Base-by-base conservation (phyloP, 768 basidiomycete species). In the Boletellus emodensis region DNA sequence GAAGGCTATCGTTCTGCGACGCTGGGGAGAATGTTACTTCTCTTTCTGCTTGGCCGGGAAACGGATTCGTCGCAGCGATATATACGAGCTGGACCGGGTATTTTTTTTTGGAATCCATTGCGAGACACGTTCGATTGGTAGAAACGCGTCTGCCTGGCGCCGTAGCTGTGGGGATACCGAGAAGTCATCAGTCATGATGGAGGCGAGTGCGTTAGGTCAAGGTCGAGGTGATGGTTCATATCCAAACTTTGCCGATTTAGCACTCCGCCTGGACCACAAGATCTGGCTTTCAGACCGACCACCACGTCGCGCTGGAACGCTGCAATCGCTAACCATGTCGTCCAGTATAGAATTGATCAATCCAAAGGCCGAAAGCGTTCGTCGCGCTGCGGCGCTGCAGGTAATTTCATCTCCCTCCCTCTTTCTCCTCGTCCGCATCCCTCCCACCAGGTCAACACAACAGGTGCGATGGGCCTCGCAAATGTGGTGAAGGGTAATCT, bases 401-500 rank as follows among this genome's bases (percentile, higher is more conserved):
- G 94, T 90, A 67, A 54, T 56, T 55, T 56, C 56, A 60, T 51
- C 49, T 51, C 40, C 22, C 51, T 46, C 38, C 50, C 40, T 52
- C 52, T 57, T 38, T 48, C 56, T 54, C 60, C 49, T 60, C 51
- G 45, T 52, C 52, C 54, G 40, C 58, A 60, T 60, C 50, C 49
- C 42, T 55, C 55, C 58, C 57, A 60, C 42, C 59, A 92, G 91
- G 91, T 93, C 50, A 93, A 91, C 62, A 91, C 84, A 57, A 91
- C 81, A 66, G 94, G 94, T 59, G 95, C 96, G 53, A 90, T 97
- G 81, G 95, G 95, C 57, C 86, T 99, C 50, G 95, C 96, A 39
- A 88, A 82, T 68, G 95, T 99, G 54, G 96, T 99, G 60, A 95
- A 93, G 77, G 84, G 89, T 64, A 98, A 99, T 75, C 78, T 99